phyloP scores from a whole-genome alignment of 192 early-diverging fungal species.

The Rhizoclosmatium sp. region DNA sequence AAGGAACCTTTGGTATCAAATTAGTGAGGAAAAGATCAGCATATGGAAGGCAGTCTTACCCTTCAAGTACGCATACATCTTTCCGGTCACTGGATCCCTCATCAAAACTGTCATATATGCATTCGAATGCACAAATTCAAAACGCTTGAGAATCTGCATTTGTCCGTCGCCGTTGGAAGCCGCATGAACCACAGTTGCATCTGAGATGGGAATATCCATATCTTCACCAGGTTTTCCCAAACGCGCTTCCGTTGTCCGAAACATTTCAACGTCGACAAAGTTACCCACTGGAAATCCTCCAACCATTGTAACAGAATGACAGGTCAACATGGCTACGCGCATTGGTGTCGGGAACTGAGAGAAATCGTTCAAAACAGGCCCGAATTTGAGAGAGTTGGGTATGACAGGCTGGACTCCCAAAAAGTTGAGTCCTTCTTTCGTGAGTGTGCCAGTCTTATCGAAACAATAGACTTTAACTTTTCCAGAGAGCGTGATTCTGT shows the following conservation, averaged over 20 bases:
- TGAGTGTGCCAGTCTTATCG: slow-evolving; percentile 80
- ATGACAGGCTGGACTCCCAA: slow-evolving; percentile 54
- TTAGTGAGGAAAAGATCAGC: neutral
- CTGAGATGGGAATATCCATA: neutral
- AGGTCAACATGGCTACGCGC: slow-evolving; percentile 58
- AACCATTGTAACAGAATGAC: slow-evolving; percentile 73
- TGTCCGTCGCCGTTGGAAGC: slow-evolving; percentile 28
- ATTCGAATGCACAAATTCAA: slow-evolving; percentile 57
- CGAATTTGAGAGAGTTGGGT: slow-evolving; percentile 12
- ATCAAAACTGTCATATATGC: slow-evolving; percentile 78
- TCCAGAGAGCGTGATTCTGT: slow-evolving; percentile 75
- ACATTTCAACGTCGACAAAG: slow-evolving; percentile 84
- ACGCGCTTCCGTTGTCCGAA: slow-evolving; percentile 66
- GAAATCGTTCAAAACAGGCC: slow-evolving; percentile 40
- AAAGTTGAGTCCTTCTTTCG: slow-evolving; percentile 76
- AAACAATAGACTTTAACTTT: slow-evolving; percentile 83
- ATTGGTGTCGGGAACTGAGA: slow-evolving; percentile 34
- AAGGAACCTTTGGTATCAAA: slow-evolving; percentile 66
- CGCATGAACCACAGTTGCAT: slow-evolving; percentile 41
- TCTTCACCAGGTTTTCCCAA: slow-evolving; percentile 39
- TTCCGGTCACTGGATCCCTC: slow-evolving; percentile 56
- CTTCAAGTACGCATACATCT: slow-evolving; percentile 74
- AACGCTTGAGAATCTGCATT: slow-evolving; percentile 62
- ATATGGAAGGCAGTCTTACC: too few species aligned
- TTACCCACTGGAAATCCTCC: slow-evolving; percentile 72